phyloP scores from a whole-genome alignment of 1,284 basidiomycete genomes.

The Austroboletus novae-zelandiae region DNA sequence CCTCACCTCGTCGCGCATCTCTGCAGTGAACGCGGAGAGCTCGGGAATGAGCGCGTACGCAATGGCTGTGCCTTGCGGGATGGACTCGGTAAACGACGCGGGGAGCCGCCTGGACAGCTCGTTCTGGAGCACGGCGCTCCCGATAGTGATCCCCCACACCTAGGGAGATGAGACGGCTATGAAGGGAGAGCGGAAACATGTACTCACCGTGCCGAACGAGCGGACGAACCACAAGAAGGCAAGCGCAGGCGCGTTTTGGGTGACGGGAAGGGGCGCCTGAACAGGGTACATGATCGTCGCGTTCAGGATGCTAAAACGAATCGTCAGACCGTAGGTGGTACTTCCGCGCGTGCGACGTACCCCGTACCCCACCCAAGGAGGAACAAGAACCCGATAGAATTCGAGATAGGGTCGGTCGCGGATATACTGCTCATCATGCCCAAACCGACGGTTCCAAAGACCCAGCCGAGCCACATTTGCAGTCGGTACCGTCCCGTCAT shows the following conservation, averaged over 20 bases:
- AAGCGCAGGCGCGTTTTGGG: constrained; percentile 32
- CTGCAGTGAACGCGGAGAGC: background rate
- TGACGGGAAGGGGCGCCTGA: constrained; percentile 35
- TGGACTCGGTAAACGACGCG: constrained; percentile 9
- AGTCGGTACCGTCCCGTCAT: constrained; percentile 3
- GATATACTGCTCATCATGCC: constrained; percentile 5
- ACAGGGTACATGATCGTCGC: constrained; percentile 21
- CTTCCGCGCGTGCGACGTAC: background rate
- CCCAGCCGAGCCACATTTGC: constrained; percentile 12
- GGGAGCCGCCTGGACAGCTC: constrained; percentile 27
- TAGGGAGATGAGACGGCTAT: constrained; percentile 2
- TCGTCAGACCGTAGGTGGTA: background rate
- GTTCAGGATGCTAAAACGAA: background rate
- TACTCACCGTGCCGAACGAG: constrained; percentile 19
- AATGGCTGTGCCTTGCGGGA: constrained; percentile 8
- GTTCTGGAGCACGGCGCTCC: constrained; percentile 32
- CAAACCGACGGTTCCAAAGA: background rate
- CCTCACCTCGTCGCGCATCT: background rate
- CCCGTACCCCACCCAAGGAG: constrained; percentile 9
- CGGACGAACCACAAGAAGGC: constrained; percentile 34
- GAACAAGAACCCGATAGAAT: background rate
- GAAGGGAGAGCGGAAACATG: background rate
- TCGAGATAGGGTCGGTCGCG: constrained; percentile 3
- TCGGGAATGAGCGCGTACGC: constrained; percentile 12
- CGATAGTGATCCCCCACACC: constrained; percentile 34